phyloP scores from a whole-genome alignment of 257 asterid genomes.

The Scutellaria baicalensis region DNA sequence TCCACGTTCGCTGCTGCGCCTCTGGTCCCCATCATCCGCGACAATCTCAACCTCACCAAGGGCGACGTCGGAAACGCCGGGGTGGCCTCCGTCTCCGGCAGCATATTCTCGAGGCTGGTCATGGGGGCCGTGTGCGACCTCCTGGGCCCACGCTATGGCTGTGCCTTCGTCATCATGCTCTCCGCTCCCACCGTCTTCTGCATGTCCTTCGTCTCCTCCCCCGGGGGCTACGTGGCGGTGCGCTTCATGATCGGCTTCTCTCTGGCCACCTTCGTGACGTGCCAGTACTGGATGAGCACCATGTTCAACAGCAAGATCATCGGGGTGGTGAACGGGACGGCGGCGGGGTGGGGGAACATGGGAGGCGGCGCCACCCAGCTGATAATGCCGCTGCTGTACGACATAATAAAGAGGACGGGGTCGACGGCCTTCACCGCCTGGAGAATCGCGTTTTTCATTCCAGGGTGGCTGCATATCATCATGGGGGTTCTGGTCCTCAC shows the following conservation, averaged over 20 bases:
- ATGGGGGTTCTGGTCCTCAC: slow-evolving; percentile 56
- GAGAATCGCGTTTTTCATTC: slow-evolving; percentile 60
- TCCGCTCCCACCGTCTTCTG: slow-evolving; percentile 55
- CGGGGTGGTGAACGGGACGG: slow-evolving; percentile 50
- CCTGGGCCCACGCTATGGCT: slow-evolving; percentile 55
- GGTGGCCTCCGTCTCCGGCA: slow-evolving; percentile 60
- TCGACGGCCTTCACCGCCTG: slow-evolving; percentile 53
- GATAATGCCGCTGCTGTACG: slow-evolving; percentile 51
- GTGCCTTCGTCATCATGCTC: slow-evolving; percentile 45
- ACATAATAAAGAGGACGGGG: slow-evolving; percentile 30
- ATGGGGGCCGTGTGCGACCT: slow-evolving; percentile 59
- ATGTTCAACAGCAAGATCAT: slow-evolving; percentile 51
- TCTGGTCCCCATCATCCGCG: slow-evolving; percentile 53
- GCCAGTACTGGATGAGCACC: slow-evolving; percentile 58
- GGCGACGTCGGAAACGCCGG: slow-evolving; percentile 55
- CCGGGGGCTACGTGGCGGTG: slow-evolving; percentile 40
- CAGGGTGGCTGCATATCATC: slow-evolving; percentile 54
- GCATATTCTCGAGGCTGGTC: slow-evolving; percentile 54
- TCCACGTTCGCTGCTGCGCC: slow-evolving; percentile 66
- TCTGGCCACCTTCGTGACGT: slow-evolving; percentile 58
- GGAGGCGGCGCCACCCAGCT: slow-evolving; percentile 73
- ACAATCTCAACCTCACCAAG: slow-evolving; percentile 40
- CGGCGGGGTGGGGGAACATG: slow-evolving; percentile 76
- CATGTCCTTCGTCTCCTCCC: slow-evolving; percentile 35
- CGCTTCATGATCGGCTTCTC: slow-evolving; percentile 67